A percentile compares a stretch with the other conserved stretches of the same genome.
Evolutionary conservation across 2,329 filamentous ascomycete genomes (phyloP).

Genomic region (Ophiostoma sp.): DNA sequence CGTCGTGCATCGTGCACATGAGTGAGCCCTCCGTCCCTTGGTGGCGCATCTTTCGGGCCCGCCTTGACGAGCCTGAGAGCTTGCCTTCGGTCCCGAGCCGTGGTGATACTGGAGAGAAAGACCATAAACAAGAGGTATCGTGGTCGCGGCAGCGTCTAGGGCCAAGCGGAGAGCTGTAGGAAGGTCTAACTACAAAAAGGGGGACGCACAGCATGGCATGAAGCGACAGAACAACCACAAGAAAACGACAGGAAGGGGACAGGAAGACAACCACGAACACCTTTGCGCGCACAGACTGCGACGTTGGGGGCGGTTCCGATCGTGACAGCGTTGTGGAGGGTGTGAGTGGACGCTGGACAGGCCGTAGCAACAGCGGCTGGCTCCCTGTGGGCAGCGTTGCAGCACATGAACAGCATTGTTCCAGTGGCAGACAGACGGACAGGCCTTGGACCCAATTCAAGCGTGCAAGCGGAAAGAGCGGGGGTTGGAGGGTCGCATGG

Average conservation of each 20-base stretch:
- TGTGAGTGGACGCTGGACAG: not conserved
- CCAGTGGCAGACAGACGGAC: not conserved
- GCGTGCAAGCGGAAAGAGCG: not conserved
- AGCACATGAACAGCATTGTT: not conserved
- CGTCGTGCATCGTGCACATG: not conserved
- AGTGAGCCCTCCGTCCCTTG: not conserved
- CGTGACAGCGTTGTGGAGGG: not conserved
- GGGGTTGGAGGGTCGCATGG: not conserved
- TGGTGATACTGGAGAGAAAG: not conserved
- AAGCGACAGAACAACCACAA: not conserved
- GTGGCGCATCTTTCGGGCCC: conserved; percentile 3
- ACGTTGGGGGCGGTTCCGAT: conserved; percentile 19
- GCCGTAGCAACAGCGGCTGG: not conserved
- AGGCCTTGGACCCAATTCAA: not conserved
- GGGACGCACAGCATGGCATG: not conserved
- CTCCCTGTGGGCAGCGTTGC: not conserved
- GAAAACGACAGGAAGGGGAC: not conserved
- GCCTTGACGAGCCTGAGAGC: not conserved
- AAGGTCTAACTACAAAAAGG: not conserved
- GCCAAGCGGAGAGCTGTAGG: not conserved
- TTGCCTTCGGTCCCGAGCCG: conserved; percentile 13
- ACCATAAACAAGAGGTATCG: not conserved
- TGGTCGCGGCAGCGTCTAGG: not conserved
- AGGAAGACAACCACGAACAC: not conserved
- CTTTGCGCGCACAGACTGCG: not conserved